These are phyloP conservation scores for sunflower (Helianthus annuus) DNA, from an alignment of 129 eudicot genomes.

Conservation along the genomic window HanXRQr2.0-SUNRISE NC_035449.2:129200873-129201372, in stretches of 20 bases:
- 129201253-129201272: too few species aligned
- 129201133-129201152: too few species aligned
- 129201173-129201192: background rate
- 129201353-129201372: too few species aligned
- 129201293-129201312: too few species aligned
- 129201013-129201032: background rate
- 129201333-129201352: too few species aligned
- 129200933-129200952: conserved; percentile 50
- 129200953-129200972: background rate
- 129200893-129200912: conserved; percentile 64
- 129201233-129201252: background rate
- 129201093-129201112: too few species aligned
- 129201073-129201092: background rate
- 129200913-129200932: conserved; percentile 58
- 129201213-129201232: background rate
- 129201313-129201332: too few species aligned
- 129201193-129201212: background rate
- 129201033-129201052: background rate
- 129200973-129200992: background rate
- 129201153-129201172: background rate
- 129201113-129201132: too few species aligned
- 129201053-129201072: background rate
- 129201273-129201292: too few species aligned
- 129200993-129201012: background rate
- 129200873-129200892: conserved; percentile 44